Evolutionary conservation across 306 rosid genomes (phyloP).

Genomic region (Elaeagnus macrophylla): DNA sequence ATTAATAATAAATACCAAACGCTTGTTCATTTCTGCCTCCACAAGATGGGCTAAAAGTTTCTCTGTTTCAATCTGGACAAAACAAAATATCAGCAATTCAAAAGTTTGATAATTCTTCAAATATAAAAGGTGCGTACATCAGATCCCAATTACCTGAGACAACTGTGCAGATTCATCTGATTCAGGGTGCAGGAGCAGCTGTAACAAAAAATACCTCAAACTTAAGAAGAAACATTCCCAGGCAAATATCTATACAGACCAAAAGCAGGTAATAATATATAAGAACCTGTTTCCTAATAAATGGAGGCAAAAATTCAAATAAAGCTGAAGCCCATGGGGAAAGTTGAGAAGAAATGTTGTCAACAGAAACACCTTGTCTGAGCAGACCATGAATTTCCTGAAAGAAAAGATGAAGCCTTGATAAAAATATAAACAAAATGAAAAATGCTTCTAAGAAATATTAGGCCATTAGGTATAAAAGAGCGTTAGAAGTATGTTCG

Average conservation of each 20-base stretch:
- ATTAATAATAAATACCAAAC: conserved; percentile 50
- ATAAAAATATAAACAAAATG: too few species aligned
- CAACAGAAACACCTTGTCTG: conserved; percentile 61
- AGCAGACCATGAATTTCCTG: conserved; percentile 93
- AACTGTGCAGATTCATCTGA: conserved; percentile 99
- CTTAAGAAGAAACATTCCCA: background rate
- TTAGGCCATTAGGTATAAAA: too few species aligned
- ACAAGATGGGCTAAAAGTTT: conserved; percentile 93
- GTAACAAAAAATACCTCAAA: conserved; percentile 11
- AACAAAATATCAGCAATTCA: conserved; percentile 17
- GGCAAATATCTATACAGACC: background rate
- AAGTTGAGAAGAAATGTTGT: conserved; percentile 68
- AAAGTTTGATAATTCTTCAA: conserved; percentile 5
- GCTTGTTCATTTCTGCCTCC: conserved; percentile 82
- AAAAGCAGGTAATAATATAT: conserved; percentile 5
- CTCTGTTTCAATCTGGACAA: conserved; percentile 90
- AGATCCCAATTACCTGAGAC: conserved; percentile 63
- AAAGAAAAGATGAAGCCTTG: conserved; percentile 9
- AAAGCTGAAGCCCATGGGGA: conserved; percentile 99
- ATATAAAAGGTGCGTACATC: conserved; percentile 3
- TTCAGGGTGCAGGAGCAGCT: conserved; percentile 90
- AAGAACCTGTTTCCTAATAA: conserved; percentile 77
- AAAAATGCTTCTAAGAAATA: background rate
- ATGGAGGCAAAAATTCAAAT: conserved; percentile 86
- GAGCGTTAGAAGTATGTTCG: too few species aligned